phyloP scores from a whole-genome alignment of 2,329 filamentous ascomycete species.

The Pseudodiploospora longispora region DNA sequence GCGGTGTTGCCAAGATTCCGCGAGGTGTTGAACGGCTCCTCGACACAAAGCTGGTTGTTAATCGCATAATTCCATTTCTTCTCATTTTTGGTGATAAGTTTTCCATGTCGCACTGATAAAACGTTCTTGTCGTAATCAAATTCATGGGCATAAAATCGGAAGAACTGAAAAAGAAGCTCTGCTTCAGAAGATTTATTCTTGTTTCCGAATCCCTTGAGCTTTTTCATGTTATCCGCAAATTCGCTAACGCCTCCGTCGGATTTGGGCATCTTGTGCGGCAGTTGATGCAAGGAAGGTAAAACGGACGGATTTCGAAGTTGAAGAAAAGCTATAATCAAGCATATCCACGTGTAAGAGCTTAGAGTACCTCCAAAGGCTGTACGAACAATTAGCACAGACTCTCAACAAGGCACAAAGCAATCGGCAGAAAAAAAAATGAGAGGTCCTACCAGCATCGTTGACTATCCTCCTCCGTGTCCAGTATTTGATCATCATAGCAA shows the following conservation, averaged over 20 bases:
- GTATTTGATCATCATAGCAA: constrained; percentile 96
- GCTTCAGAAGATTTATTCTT: constrained; percentile 78
- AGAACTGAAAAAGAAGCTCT: constrained; percentile 89
- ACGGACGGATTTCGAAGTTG: constrained; percentile 80
- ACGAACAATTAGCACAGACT: constrained; percentile 13
- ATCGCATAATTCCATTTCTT: constrained; percentile 79
- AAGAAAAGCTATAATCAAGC: constrained; percentile 92
- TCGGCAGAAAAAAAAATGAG: neutral
- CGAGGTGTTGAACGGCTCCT: constrained; percentile 87
- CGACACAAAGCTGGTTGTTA: constrained; percentile 84
- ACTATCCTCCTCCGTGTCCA: constrained; percentile 91
- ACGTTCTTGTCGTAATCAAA: constrained; percentile 81
- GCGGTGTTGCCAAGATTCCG: constrained; percentile 94
- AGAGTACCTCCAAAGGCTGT: constrained; percentile 85
- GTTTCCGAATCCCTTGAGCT: constrained; percentile 63
- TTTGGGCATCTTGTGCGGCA: constrained; percentile 38
- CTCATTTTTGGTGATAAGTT: constrained; percentile 67
- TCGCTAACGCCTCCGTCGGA: constrained; percentile 61
- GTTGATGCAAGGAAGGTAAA: constrained; percentile 75
- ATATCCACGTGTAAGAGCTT: constrained; percentile 99
- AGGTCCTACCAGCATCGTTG: constrained; percentile 81
- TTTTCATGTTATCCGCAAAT: constrained; percentile 80
- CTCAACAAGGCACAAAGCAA: neutral
- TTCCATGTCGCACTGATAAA: constrained; percentile 77
- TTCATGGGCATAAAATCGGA: constrained; percentile 88